Percentiles rank a stretch among this genome's conserved stretches.
Evolutionary conservation across 805 yeast genomes (phyloP).

Genomic region (Lipomyces spencermartinsiae): DNA sequence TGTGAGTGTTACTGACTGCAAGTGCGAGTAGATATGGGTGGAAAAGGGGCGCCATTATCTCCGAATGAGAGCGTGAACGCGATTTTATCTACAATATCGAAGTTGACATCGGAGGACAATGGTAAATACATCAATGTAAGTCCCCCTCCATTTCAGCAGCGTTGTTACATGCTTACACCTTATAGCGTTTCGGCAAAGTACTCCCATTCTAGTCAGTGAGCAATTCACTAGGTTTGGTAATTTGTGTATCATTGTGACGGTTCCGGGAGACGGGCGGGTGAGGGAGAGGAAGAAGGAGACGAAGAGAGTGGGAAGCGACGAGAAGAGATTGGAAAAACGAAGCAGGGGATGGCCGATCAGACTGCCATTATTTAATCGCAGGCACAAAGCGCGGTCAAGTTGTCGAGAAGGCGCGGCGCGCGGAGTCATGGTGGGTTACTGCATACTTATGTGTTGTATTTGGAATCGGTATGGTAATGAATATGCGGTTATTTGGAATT

Average conservation of each 20-base stretch:
- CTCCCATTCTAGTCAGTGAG: constrained; percentile 6
- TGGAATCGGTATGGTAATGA: too few relatives aligned
- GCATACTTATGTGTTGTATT: not conserved
- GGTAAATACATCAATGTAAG: constrained; percentile 18
- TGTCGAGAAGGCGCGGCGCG: constrained; percentile 4
- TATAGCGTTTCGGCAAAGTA: constrained; percentile 12
- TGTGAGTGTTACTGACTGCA: not conserved
- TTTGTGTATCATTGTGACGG: not conserved
- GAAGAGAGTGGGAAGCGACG: not conserved
- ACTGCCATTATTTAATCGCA: not conserved
- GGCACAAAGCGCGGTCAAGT: not conserved
- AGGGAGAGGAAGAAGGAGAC: not conserved
- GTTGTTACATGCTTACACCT: not conserved
- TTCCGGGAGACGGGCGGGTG: too few relatives aligned
- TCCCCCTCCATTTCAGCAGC: not conserved
- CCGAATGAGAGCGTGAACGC: constrained; percentile 16
- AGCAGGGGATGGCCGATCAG: not conserved
- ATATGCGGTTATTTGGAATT: too few relatives aligned
- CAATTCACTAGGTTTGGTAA: too few relatives aligned
- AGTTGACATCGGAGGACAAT: constrained; percentile 4
- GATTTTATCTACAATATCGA: constrained; percentile 11
- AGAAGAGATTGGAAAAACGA: not conserved
- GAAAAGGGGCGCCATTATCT: constrained; percentile 3
- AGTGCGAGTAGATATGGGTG: constrained; percentile 15
- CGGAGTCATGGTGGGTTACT: not conserved